These are phyloP conservation scores for Cnidoscolus chayamansa DNA, from an alignment of 441 rosid species.

Conservation along the genomic window DNA sequence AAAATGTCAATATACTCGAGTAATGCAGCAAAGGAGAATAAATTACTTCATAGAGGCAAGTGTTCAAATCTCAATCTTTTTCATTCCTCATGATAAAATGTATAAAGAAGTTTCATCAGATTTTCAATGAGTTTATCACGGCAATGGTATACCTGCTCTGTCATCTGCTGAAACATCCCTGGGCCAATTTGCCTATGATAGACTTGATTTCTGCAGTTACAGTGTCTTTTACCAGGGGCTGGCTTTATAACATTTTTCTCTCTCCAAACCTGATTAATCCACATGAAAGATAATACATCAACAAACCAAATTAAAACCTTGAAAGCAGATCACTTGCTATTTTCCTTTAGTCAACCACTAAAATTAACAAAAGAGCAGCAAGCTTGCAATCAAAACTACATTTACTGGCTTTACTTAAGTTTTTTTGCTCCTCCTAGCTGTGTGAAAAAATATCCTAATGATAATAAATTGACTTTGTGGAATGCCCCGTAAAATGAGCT, in stretches of 20 bases:
- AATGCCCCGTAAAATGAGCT: not conserved
- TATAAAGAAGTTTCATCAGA: not conserved
- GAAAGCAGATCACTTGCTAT: not conserved
- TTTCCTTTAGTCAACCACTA: not conserved
- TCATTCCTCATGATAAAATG: not conserved
- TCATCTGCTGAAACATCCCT: conserved; percentile 99
- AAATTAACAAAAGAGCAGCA: not conserved
- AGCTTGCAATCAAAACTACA: not conserved
- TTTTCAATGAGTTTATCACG: conserved; percentile 1
- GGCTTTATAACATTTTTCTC: conserved; percentile 89
- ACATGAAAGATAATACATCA: conserved; percentile 14
- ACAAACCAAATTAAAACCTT: conserved; percentile 7
- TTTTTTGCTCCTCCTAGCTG: not conserved
- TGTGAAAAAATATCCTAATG: not conserved
- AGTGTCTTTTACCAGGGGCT: conserved; percentile 89
- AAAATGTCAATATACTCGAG: not conserved
- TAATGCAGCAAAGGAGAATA: not conserved
- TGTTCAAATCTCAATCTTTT: too few species aligned
- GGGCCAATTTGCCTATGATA: conserved; percentile 98
- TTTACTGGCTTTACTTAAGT: not conserved
- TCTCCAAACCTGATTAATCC: conserved; percentile 76
- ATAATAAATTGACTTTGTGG: not conserved
- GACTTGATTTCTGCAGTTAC: conserved; percentile 96
- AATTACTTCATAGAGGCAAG: too few species aligned
- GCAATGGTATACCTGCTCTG: conserved; percentile 63